These are phyloP conservation scores for Metarhizium humberi DNA, from an alignment of 2,329 filamentous ascomycete genomes.

Conservation along the genomic window DNA sequence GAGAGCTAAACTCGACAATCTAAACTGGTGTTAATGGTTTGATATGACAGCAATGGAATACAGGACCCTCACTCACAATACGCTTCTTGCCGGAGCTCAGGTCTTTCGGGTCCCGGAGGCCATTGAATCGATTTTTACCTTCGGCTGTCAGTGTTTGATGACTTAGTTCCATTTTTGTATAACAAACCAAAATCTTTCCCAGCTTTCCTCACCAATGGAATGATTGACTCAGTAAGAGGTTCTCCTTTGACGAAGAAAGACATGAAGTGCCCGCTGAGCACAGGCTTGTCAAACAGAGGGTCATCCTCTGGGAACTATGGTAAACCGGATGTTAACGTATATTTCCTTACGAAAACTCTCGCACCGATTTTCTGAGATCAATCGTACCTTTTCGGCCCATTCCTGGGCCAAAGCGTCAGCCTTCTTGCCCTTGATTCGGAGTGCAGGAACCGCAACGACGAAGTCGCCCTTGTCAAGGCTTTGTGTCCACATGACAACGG, in stretches of 20 bases:
- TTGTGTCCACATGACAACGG: conserved; percentile 67
- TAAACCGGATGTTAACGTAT: not conserved
- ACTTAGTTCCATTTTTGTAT: not conserved
- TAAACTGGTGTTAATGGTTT: conserved; percentile 4
- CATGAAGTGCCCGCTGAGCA: conserved; percentile 58
- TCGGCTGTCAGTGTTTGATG: conserved; percentile 14
- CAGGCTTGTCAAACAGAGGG: conserved; percentile 62
- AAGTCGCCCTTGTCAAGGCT: conserved; percentile 77
- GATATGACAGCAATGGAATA: not conserved
- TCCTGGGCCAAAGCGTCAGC: conserved; percentile 52
- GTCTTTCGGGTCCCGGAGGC: conserved; percentile 52
- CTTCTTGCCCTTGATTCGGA: conserved; percentile 65
- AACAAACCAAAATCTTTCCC: conserved; percentile 37
- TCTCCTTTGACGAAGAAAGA: conserved; percentile 73
- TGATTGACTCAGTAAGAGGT: conserved; percentile 53
- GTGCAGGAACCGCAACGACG: conserved; percentile 67
- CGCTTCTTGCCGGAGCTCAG: conserved; percentile 53
- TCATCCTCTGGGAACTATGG: conserved; percentile 63
- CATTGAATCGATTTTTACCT: conserved; percentile 53
- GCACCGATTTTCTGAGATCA: not conserved
- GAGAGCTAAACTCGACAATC: conserved; percentile 75
- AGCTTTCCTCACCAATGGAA: conserved; percentile 60
- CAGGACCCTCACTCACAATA: conserved; percentile 22
- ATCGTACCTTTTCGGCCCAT: conserved; percentile 48
- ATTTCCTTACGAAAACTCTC: not conserved